These are phyloP conservation scores for bread wheat (Triticum aestivum) DNA, from an alignment of 176 grass and related monocot species.

Conservation along the genomic window IWGSC_CS_RefSeq_v2.1 NC_057808.1:456665309-456665808, in stretches of 20 bases:
- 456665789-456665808: neutral
- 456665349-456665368: slow-evolving; percentile 87
- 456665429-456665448: neutral
- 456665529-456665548: neutral
- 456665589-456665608: neutral
- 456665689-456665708: neutral
- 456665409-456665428: slow-evolving; percentile 56
- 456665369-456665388: slow-evolving; percentile 94
- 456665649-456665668: neutral
- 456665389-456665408: slow-evolving; percentile 96
- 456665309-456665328: slow-evolving; percentile 2
- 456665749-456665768: neutral
- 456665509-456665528: neutral
- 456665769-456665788: neutral
- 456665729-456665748: neutral
- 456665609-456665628: neutral
- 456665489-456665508: neutral
- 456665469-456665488: neutral
- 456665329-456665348: slow-evolving; percentile 36
- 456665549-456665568: neutral
- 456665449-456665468: neutral
- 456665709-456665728: neutral
- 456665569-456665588: neutral
- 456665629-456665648: neutral
- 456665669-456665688: neutral